Percentiles rank a stretch among this genome's conserved stretches.
phyloP scores from a whole-genome alignment of 2,329 filamentous ascomycete genomes.

The Aspergillus tamarii region DNA sequence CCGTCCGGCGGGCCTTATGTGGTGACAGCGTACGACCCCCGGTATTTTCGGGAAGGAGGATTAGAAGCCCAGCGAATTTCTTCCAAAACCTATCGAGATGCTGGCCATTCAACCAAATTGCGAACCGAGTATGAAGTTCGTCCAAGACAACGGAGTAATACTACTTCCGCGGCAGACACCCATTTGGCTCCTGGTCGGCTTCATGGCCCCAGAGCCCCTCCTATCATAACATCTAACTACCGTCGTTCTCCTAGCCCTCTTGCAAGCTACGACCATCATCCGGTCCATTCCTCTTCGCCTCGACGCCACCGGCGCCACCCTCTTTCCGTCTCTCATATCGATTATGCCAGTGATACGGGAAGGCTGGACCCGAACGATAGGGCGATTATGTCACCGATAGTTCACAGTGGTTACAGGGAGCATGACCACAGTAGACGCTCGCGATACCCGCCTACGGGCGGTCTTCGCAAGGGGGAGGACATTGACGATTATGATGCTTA shows the following conservation, averaged over 20 bases:
- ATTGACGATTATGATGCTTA: constrained; percentile 48
- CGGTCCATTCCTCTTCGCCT: constrained; percentile 35
- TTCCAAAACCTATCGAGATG: constrained; percentile 36
- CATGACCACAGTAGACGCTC: constrained; percentile 29
- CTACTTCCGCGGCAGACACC: constrained; percentile 33
- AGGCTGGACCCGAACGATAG: constrained; percentile 28
- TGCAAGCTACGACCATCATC: constrained; percentile 37
- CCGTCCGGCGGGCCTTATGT: constrained; percentile 35
- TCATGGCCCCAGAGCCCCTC: constrained; percentile 33
- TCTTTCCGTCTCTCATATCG: constrained; percentile 30
- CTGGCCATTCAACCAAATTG: constrained; percentile 34
- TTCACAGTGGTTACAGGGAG: constrained; percentile 29
- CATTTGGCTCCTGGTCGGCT: constrained; percentile 30
- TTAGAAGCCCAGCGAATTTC: constrained; percentile 40
- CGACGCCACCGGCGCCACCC: constrained; percentile 34
- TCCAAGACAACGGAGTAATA: constrained; percentile 41
- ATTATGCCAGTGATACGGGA: constrained; percentile 43
- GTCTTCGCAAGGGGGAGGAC: constrained; percentile 38
- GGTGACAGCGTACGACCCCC: constrained; percentile 31
- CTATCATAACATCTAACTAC: constrained; percentile 33
- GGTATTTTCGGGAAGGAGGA: constrained; percentile 27
- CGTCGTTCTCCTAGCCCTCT: constrained; percentile 39
- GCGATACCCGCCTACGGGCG: constrained; percentile 34
- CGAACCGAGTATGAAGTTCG: constrained; percentile 44
- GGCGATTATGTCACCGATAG: constrained; percentile 22